phyloP scores from a whole-genome alignment of 495 filamentous ascomycete species.

The Lasiosphaeria ovina region DNA sequence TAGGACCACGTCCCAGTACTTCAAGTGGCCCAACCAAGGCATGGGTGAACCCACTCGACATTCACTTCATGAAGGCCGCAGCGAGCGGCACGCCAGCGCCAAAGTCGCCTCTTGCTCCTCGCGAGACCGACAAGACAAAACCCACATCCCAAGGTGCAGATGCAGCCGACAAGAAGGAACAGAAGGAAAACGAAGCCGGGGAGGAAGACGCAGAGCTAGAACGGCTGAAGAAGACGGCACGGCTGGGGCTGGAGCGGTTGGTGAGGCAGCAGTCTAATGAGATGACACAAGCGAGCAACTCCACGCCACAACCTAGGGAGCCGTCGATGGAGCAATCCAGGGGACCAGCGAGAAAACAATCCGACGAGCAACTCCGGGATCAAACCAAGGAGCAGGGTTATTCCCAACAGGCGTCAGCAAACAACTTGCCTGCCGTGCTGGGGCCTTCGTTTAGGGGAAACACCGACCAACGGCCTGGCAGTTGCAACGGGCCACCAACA shows the following conservation, averaged over 20 bases:
- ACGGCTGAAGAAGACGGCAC: slow-evolving; percentile 19
- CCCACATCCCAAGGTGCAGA: background rate
- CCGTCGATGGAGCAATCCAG: background rate
- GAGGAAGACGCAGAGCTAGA: slow-evolving; percentile 23
- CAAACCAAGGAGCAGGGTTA: slow-evolving; percentile 3
- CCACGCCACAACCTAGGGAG: slow-evolving; percentile 5
- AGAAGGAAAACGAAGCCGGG: slow-evolving; percentile 21
- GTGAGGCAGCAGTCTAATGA: slow-evolving; percentile 28
- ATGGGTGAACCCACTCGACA: slow-evolving; percentile 44
- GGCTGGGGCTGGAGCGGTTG: slow-evolving; percentile 23
- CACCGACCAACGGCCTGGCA: slow-evolving; percentile 24
- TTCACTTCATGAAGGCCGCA: slow-evolving; percentile 31
- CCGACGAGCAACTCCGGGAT: slow-evolving; percentile 8
- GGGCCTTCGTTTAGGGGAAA: slow-evolving; percentile 26
- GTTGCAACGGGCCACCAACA: slow-evolving; percentile 15
- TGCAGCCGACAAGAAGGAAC: slow-evolving; percentile 28
- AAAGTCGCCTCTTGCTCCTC: slow-evolving; percentile 34
- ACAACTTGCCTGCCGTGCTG: too few species aligned
- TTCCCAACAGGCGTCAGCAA: background rate
- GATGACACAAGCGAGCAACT: slow-evolving; percentile 11
- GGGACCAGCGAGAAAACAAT: slow-evolving; percentile 11
- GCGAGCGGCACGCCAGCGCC: slow-evolving; percentile 22
- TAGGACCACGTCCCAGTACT: slow-evolving; percentile 12
- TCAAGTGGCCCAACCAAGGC: slow-evolving; percentile 30
- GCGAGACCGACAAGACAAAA: slow-evolving; percentile 18